Conservation (phyloP, 306 rosid species). For the Abrus precatorius region DNA sequence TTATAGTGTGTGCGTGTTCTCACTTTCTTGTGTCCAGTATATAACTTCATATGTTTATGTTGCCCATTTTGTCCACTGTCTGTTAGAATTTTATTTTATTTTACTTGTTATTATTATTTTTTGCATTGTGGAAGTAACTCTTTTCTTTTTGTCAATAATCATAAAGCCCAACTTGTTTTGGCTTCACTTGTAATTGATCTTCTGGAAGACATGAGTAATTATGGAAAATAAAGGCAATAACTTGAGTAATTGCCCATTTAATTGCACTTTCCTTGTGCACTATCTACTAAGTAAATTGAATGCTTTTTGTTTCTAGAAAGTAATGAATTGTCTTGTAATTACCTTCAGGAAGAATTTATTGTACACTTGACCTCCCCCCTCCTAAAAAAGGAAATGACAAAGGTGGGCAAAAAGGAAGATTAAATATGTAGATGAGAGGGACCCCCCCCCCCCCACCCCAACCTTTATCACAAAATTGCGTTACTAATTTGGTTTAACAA, state of each 20-base stretch:
- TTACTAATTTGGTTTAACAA: background rate
- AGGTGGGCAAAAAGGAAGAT: background rate
- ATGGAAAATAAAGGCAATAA: slow-evolving; percentile 27
- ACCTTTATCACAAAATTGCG: background rate
- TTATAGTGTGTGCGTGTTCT: slow-evolving; percentile 11
- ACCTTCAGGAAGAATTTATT: background rate
- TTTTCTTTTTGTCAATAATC: slow-evolving; percentile 26
- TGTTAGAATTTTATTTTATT: background rate
- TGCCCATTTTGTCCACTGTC: slow-evolving; percentile 26
- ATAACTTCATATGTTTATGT: slow-evolving; percentile 4
- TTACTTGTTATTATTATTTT: background rate
- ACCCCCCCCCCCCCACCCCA: background rate
- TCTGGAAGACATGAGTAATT: slow-evolving; percentile 36
- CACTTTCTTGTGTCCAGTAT: slow-evolving; percentile 33
- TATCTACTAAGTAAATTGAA: background rate
- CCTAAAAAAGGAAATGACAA: background rate
- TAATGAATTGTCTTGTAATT: background rate
- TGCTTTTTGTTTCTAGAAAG: slow-evolving; percentile 3
- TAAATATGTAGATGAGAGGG: background rate
- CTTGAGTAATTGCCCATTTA: slow-evolving; percentile 1
- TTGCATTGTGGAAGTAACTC: slow-evolving; percentile 20
- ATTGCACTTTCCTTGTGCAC: slow-evolving; percentile 18
- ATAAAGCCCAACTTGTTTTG: slow-evolving; percentile 34
- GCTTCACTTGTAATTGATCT: slow-evolving; percentile 37
- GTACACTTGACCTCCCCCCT: background rate